phyloP scores from a whole-genome alignment of 2,329 filamentous ascomycete genomes.

The Talaromyces sp. region DNA sequence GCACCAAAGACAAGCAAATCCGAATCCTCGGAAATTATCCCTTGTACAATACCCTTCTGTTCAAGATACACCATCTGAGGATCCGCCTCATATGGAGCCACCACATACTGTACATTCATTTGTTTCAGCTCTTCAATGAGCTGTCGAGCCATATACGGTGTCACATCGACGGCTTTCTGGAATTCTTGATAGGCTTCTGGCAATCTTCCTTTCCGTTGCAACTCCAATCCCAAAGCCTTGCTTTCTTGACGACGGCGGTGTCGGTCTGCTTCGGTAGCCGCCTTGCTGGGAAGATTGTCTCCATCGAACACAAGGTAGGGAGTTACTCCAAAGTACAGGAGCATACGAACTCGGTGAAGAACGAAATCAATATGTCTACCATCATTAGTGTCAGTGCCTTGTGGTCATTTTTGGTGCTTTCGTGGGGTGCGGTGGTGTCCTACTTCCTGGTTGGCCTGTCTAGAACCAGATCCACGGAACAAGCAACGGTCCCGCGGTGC shows the following conservation, averaged over 20 bases:
- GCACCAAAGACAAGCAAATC: constrained; percentile 95
- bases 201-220: constrained; percentile 78
- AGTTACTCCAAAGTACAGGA: constrained; percentile 88
- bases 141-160: constrained; percentile 89
- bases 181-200: constrained; percentile 81
- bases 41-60: constrained; percentile 77
- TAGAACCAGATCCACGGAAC: constrained; percentile 86
- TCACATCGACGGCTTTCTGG: constrained; percentile 94
- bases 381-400: not conserved
- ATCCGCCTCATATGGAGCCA: constrained; percentile 96
- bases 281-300: constrained; percentile 91
- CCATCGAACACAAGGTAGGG: constrained; percentile 97
- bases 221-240: constrained; percentile 72
- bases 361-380: constrained; percentile 83
- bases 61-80: constrained; percentile 96
- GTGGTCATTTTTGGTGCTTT: not conserved
- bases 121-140: constrained; percentile 91
- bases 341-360: constrained; percentile 89
- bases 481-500: constrained; percentile 86
- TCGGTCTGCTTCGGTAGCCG: constrained; percentile 78
- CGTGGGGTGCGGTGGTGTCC: constrained; percentile 25
- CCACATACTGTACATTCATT: constrained; percentile 78
- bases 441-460: constrained; percentile 87
- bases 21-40: constrained; percentile 94
- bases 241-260: constrained; percentile 75